Conservation (phyloP, 768 basidiomycete genomes). For the Tremella fuciformis region DNA sequence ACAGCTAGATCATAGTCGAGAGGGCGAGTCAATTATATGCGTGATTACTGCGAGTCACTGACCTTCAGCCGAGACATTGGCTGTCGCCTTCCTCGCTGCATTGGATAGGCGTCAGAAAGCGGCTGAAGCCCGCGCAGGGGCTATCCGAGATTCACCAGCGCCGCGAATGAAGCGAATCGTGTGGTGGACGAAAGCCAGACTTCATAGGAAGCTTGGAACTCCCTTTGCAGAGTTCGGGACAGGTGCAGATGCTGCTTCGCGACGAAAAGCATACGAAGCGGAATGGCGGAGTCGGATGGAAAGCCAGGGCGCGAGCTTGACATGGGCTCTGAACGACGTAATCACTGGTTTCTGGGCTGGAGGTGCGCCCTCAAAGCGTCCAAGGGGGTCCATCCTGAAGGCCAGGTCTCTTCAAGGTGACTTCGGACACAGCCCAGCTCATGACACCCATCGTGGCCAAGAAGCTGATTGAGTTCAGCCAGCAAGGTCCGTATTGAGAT, state of each 20-base stretch:
- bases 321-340: conserved; percentile 41
- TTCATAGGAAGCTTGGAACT: conserved; percentile 49
- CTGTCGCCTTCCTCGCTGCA: conserved; percentile 59
- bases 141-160: conserved; percentile 52
- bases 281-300: conserved; percentile 34
- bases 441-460: conserved; percentile 51
- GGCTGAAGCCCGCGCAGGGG: conserved; percentile 62
- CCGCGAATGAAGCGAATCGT: conserved; percentile 1
- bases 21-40: conserved; percentile 19
- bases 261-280: conserved; percentile 57
- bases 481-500: conserved; percentile 22
- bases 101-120: conserved; percentile 58
- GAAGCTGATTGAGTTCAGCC: conserved; percentile 49
- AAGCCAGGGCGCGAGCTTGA: conserved; percentile 21
- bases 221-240: conserved; percentile 14
- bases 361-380: conserved; percentile 14
- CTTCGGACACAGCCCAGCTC: conserved; percentile 42
- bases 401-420: conserved; percentile 44
- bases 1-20: conserved; percentile 43
- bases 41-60: conserved; percentile 4
- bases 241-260: conserved; percentile 9
- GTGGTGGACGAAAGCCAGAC: conserved; percentile 55
- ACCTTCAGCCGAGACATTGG: conserved; percentile 58
- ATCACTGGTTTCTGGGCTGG: conserved; percentile 47
- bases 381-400: not conserved